Base-by-base conservation (phyloP, 345 rosid genomes). In the Laguncularia racemosa region DNA sequence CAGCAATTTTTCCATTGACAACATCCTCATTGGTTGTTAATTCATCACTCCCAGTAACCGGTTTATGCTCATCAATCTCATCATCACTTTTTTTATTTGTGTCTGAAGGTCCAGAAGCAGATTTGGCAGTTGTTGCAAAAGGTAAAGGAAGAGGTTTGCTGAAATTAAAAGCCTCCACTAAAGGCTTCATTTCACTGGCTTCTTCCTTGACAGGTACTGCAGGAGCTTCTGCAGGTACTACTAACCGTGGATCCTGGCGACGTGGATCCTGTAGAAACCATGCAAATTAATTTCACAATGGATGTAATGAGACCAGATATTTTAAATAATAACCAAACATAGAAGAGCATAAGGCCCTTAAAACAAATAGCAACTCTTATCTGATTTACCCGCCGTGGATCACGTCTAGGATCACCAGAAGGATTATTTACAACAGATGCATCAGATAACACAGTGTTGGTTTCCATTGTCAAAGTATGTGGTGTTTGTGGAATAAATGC, bases 211-310 rank as follows among this genome's bases (percentile, higher is more conserved):
- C 52, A 57, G 82, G 73, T 18, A 71, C 16, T 45, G 78, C 69
- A 46, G 75, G 59, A 55, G 73, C 62, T 71, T 73, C 95, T 68
- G 55, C 67, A 33, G 84, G 53, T 67, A 83, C 58, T 51, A 73
- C 61, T 67, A 65, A 84, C 50, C 99, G 84, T 43, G 99, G 99
- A 77, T 93, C 99, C 70, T 86, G 67, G 71, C 96, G 96, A 55
- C 99, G 99, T 17, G 96, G 96, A 84, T 93, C 99, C 99, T 93
- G 85, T 69, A 78, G 65, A 62, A 55, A 59, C 46, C 56, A 65
- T 47, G 40, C 40, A 33, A 33, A 33, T 33, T 33, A 9, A 33
- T 33, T 33, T 33, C 40, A 33, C 4, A 33, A 33, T 33, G 40
- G 40, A 33, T 33, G 40, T 7, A 33, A 6, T 33, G 40, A 33